Evolutionary conservation across 164 flowering plant genomes (phyloP).

Genomic region (Berberis vulgaris): DNA sequence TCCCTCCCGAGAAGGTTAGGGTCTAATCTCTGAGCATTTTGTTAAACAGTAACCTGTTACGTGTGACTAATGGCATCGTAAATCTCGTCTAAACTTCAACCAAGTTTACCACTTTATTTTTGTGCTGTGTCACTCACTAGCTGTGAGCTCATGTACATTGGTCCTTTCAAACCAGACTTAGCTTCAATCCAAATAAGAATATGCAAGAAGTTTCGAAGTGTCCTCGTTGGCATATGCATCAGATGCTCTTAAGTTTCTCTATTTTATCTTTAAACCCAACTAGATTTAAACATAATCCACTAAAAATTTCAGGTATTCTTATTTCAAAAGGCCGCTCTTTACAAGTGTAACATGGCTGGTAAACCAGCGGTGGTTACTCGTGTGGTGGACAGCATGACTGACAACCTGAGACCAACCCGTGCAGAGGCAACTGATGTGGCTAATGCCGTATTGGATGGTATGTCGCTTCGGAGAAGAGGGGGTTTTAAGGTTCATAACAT

Average conservation of each 20-base stretch:
- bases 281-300: background rate
- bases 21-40: conserved; percentile 3
- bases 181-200: too few species aligned
- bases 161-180: too few species aligned
- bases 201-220: too few species aligned
- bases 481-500: background rate
- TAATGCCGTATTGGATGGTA: conserved; percentile 83
- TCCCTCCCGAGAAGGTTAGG: conserved; percentile 83
- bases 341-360: conserved; percentile 90
- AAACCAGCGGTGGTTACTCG: conserved; percentile 91
- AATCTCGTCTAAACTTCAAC: background rate
- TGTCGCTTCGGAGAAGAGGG: conserved; percentile 1
- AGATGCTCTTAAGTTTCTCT: background rate
- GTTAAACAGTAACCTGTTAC: background rate
- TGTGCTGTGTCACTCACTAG: too few species aligned
- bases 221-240: too few species aligned
- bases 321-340: conserved; percentile 78
- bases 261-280: background rate
- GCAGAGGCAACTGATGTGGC: conserved; percentile 95
- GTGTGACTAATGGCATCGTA: background rate
- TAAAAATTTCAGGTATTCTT: conserved; percentile 58
- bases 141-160: too few species aligned
- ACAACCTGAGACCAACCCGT: conserved; percentile 89
- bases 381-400: conserved; percentile 95
- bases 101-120: too few species aligned